A percentile compares a stretch with the other conserved stretches of the same genome.
These are phyloP conservation scores for Malassezia slooffiae DNA, from an alignment of 1,284 basidiomycete genomes.

Conservation along the genomic window DNA sequence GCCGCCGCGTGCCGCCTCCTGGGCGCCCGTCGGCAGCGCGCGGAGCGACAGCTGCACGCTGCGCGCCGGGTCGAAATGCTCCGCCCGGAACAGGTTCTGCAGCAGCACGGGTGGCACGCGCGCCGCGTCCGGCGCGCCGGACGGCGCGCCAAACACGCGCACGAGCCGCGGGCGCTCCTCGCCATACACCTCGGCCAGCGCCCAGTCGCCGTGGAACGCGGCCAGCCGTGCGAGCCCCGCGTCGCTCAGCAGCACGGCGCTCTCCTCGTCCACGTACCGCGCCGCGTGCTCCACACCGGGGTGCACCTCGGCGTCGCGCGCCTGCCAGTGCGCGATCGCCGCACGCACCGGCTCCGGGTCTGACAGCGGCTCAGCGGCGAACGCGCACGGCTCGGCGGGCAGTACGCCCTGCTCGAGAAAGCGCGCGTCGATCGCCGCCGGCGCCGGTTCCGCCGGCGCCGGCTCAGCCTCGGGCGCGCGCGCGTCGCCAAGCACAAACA, in stretches of 20 bases:
- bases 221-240: conserved; percentile 62
- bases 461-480: background rate
- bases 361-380: conserved; percentile 5
- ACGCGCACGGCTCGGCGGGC: conserved; percentile 20
- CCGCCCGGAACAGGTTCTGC: conserved; percentile 26
- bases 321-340: conserved; percentile 24
- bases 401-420: conserved; percentile 31
- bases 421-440: conserved; percentile 24
- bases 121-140: conserved; percentile 5
- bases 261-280: conserved; percentile 32
- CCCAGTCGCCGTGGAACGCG: conserved; percentile 77
- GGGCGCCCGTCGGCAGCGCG: conserved; percentile 12
- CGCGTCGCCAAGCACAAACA: conserved; percentile 13
- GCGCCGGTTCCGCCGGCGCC: background rate
- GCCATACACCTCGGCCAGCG: conserved; percentile 47
- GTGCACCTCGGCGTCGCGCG: conserved; percentile 6
- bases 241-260: conserved; percentile 29
- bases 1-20: conserved; percentile 9
- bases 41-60: conserved; percentile 11
- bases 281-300: background rate
- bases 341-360: background rate
- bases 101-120: conserved; percentile 26
- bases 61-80: conserved; percentile 13
- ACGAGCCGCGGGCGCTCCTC: conserved; percentile 19
- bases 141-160: conserved; percentile 19